Evolutionary conservation across 495 filamentous ascomycete species (phyloP).

Genomic region (Aspergillus indologenus): DNA sequence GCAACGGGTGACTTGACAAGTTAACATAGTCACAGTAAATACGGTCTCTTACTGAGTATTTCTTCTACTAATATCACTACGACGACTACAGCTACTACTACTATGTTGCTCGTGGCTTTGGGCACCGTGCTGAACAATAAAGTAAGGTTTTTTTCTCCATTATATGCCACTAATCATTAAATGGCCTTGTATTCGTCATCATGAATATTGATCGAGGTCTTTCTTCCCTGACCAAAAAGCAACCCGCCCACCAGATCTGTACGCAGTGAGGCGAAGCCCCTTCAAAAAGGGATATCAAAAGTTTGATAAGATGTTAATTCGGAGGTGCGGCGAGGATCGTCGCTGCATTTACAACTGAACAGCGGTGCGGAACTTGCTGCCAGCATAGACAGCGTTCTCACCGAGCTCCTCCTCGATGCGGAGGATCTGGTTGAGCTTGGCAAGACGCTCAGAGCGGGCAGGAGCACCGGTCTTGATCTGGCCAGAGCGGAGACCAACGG

Average conservation of each 20-base stretch:
- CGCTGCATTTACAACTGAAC: conserved; percentile 71
- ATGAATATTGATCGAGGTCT: conserved; percentile 18
- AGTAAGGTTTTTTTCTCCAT: conserved; percentile 16
- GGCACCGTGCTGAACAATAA: neutral
- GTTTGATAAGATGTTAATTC: neutral
- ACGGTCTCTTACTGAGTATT: no score
- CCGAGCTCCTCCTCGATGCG: conserved; percentile 99
- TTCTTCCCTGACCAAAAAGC: conserved; percentile 6
- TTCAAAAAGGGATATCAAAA: conserved; percentile 4
- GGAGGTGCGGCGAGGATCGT: neutral
- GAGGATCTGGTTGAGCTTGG: conserved; percentile 99
- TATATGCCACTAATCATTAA: conserved; percentile 24
- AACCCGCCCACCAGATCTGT: conserved; percentile 8
- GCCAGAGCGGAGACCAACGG: conserved; percentile 90
- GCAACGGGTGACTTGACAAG: no score
- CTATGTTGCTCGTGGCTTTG: neutral
- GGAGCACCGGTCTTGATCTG: conserved; percentile 99
- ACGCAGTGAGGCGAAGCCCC: neutral
- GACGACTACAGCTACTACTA: no score
- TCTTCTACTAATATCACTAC: no score
- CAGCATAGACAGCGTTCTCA: conserved; percentile 84
- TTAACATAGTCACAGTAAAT: no score
- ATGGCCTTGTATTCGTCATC: conserved; percentile 29
- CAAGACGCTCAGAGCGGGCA: conserved; percentile 90
- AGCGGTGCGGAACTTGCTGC: conserved; percentile 82